Percentiles rank a stretch among this genome's conserved stretches.
Conservation (phyloP, 805 yeast genomes). For the Suhomyces sp. region DNA sequence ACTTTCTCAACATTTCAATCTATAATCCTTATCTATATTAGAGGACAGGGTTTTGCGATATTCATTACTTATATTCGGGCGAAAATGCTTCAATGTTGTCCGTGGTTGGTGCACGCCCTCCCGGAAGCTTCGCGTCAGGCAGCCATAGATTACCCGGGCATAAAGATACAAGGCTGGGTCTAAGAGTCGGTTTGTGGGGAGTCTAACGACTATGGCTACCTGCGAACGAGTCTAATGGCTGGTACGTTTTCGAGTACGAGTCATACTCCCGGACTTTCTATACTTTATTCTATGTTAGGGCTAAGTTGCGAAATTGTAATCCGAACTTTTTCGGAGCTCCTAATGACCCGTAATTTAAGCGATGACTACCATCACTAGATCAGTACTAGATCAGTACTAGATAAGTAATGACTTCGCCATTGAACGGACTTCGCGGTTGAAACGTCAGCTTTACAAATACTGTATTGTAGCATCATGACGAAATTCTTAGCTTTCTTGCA, state of each 20-base stretch:
- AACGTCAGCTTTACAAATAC: too few species aligned
- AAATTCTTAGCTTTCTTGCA: background rate
- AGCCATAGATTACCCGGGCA: background rate
- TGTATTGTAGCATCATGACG: background rate
- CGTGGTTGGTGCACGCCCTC: constrained; percentile 6
- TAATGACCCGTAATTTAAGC: background rate
- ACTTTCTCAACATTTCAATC: constrained; percentile 14
- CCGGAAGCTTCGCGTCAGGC: constrained; percentile 2
- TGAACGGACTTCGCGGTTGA: too few species aligned
- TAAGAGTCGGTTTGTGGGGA: too few species aligned
- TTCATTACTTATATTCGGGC: background rate
- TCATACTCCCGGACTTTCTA: background rate
- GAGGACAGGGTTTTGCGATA: background rate
- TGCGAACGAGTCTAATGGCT: too few species aligned
- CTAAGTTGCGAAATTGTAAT: background rate
- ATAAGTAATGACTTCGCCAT: too few species aligned
- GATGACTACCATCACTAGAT: background rate
- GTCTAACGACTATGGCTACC: too few species aligned
- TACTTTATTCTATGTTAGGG: background rate
- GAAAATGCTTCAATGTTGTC: constrained; percentile 8
- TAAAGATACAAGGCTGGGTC: background rate
- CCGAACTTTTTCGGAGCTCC: background rate
- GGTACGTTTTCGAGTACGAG: background rate
- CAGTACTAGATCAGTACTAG: too few species aligned
- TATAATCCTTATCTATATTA: background rate